These are phyloP conservation scores for Camellia lanceoleosa DNA, from an alignment of 148 eudicot species.

Conservation along the genomic window DNA sequence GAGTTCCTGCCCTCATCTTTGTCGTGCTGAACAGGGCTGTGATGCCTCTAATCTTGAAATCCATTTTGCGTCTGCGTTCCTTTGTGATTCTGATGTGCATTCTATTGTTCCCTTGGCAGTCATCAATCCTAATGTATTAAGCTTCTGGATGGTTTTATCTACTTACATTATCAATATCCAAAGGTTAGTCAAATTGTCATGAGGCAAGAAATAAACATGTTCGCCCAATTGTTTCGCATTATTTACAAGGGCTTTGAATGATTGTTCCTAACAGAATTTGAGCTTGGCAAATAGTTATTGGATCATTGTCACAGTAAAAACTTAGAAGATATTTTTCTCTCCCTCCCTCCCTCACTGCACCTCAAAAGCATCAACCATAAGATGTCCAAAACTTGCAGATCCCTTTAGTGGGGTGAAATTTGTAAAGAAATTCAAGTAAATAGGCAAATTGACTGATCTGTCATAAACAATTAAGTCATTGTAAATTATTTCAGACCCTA, in stretches of 20 bases:
- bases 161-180: not conserved
- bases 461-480: not conserved
- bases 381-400: too few relatives aligned
- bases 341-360: not conserved
- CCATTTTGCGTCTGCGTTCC: not conserved
- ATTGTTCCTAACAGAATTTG: too few relatives aligned
- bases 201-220: too few relatives aligned
- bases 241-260: too few relatives aligned
- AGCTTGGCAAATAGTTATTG: too few relatives aligned
- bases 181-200: too few relatives aligned
- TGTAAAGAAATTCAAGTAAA: not conserved
- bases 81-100: not conserved
- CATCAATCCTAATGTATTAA: not conserved
- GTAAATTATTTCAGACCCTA: not conserved
- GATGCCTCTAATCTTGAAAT: slow-evolving; percentile 5
- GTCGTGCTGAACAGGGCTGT: not conserved
- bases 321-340: not conserved
- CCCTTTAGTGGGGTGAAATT: not conserved
- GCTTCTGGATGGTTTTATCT: not conserved
- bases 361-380: not conserved
- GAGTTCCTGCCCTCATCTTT: not conserved
- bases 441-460: not conserved
- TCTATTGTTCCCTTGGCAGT: not conserved
- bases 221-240: too few relatives aligned
- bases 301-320: too few relatives aligned